phyloP scores from a whole-genome alignment of 2,329 filamentous ascomycete species.

The Epichloe sp. region DNA sequence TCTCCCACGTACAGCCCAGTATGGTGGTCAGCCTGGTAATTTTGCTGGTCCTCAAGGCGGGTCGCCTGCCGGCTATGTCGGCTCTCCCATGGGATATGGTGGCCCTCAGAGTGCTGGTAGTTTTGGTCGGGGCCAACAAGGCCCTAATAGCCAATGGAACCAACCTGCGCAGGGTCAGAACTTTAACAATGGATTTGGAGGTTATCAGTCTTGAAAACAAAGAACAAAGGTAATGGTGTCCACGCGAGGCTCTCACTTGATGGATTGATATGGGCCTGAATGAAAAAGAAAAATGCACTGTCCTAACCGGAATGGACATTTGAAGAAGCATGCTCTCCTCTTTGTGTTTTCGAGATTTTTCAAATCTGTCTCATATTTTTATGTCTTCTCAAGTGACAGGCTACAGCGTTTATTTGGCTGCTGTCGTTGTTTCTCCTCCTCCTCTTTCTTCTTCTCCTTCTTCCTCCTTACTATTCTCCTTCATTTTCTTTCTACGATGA shows the following conservation, averaged over 20 bases:
- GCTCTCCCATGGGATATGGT: slow-evolving; percentile 58
- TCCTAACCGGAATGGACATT: slow-evolving; percentile 6
- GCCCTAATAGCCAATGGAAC: slow-evolving; percentile 42
- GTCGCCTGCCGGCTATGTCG: slow-evolving; percentile 49
- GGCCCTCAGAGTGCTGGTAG: slow-evolving; percentile 66
- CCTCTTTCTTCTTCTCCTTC: slow-evolving; percentile 1
- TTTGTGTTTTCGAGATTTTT: slow-evolving; percentile 8
- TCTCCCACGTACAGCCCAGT: slow-evolving; percentile 29
- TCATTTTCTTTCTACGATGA: slow-evolving; percentile 1
- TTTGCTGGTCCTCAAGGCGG: slow-evolving; percentile 50
- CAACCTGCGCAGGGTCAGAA: slow-evolving; percentile 40
- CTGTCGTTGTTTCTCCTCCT: slow-evolving; percentile 6
- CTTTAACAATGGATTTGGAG: slow-evolving; percentile 47
- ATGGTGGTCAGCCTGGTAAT: slow-evolving; percentile 53
- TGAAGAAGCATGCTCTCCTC: slow-evolving; percentile 8
- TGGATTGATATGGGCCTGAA: slow-evolving; percentile 3
- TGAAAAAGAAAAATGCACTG: slow-evolving; percentile 3
- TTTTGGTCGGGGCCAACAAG: slow-evolving; percentile 64
- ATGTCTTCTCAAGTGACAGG: slow-evolving; percentile 9
- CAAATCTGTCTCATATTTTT: slow-evolving; percentile 11
- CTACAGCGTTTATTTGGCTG: slow-evolving; percentile 8
- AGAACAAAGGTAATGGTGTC: slow-evolving; percentile 2
- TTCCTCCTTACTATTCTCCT: slow-evolving; percentile 1
- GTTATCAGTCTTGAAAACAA: slow-evolving; percentile 43
- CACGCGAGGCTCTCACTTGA: slow-evolving; percentile 2